Evolutionary conservation across 2,329 filamentous ascomycete species (phyloP), one percentile per base, ranked within the genome.

Genomic region (Fusarium circinatum): DNA sequence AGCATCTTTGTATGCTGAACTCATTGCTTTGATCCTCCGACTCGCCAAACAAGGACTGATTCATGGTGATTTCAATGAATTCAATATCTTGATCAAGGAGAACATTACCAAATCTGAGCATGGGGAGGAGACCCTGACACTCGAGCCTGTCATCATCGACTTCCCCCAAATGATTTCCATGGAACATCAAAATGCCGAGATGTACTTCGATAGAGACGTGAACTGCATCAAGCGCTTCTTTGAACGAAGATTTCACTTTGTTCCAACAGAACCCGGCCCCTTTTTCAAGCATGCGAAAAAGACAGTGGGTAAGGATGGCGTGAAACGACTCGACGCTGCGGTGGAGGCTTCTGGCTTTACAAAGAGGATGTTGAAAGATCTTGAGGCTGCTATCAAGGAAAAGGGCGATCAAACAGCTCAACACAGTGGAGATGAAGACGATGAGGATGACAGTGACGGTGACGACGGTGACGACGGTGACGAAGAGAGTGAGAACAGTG

Each of bases 111-210:
- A 75, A 14, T 82, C 83, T 11, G 83, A 86, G 12, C 80, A 86
- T 76, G 80, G 81, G 5, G 73, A 81, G 47, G 84, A 86, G 76
- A 67, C 79, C 1, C 74, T 93, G 61, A 79, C 75, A 22, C 85
- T 97, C 32, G 90, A 90, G 12, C 96, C 96, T 2, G 90, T 98
- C 61, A 85, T 99, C 51, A 99, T 99, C 78, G 97, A 99, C 84
- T 99, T 99, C 80, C 96, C 96, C 1, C 96, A 99, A 81, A 98
- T 98, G 93, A 91, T 99, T 5, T 98, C 96, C 2, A 94, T 98
- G 81, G 94, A 98, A 76, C 96, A 99, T 80, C 84, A 87, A 41
- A 98, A 99, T 79, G 97, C 96, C 24, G 93, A 98, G 80, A 97
- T 95, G 89, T 98, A 99, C 83, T 99, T 99, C 82, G 94, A 98